These are phyloP conservation scores for Ramalina intermedia DNA, from an alignment of 495 filamentous ascomycete species.

Conservation along the genomic window DNA sequence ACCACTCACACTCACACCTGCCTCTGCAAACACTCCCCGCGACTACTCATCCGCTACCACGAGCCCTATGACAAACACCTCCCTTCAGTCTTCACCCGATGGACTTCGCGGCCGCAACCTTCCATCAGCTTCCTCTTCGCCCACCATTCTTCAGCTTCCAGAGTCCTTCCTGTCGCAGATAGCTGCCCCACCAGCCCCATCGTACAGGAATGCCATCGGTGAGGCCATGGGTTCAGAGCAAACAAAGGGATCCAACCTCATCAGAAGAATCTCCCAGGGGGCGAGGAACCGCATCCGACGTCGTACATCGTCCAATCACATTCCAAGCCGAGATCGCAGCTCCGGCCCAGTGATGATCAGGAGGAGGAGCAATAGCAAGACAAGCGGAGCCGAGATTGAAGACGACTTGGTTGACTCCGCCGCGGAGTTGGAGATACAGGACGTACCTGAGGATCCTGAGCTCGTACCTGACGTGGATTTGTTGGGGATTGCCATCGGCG, in stretches of 20 bases:
- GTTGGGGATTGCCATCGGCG: background rate
- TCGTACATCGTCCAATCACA: slow-evolving; percentile 55
- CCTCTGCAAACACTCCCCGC: slow-evolving; percentile 6
- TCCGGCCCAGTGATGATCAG: slow-evolving; percentile 78
- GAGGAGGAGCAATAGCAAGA: slow-evolving; percentile 71
- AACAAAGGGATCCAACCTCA: slow-evolving; percentile 42
- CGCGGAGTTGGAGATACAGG: slow-evolving; percentile 52
- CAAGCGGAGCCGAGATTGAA: slow-evolving; percentile 40
- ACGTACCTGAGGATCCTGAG: slow-evolving; percentile 30
- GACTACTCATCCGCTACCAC: slow-evolving; percentile 16
- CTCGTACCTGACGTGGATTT: slow-evolving; percentile 5
- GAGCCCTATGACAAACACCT: slow-evolving; percentile 32
- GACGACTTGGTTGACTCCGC: slow-evolving; percentile 33
- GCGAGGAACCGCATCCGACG: slow-evolving; percentile 50
- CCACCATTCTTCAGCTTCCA: slow-evolving; percentile 38
- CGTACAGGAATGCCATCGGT: slow-evolving; percentile 35
- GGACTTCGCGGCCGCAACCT: slow-evolving; percentile 29
- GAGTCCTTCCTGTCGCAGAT: slow-evolving; percentile 33
- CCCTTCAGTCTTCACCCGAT: slow-evolving; percentile 37
- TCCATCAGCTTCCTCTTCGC: slow-evolving; percentile 22
- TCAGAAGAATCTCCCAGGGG: slow-evolving; percentile 52
- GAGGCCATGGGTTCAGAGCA: slow-evolving; percentile 26
- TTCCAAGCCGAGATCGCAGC: slow-evolving; percentile 67
- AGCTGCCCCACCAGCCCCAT: slow-evolving; percentile 14
- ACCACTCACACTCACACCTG: slow-evolving; percentile 11